These are phyloP conservation scores for Pyricularia grisea DNA, from an alignment of 2,329 filamentous ascomycete genomes.

Conservation along the genomic window DNA sequence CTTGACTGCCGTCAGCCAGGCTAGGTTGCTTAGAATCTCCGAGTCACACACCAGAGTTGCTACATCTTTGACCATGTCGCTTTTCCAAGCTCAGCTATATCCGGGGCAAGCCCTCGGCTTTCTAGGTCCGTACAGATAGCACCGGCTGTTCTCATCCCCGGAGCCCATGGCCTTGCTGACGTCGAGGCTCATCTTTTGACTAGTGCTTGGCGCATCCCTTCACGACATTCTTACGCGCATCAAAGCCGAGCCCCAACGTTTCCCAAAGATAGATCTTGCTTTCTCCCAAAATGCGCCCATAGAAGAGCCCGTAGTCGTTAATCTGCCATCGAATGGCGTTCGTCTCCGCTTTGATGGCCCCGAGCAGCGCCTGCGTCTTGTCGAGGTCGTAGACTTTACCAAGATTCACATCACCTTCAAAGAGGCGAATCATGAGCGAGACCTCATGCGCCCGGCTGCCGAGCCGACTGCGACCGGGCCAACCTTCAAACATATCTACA, in stretches of 20 bases:
- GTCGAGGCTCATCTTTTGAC: conserved; percentile 3
- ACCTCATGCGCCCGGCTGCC: conserved; percentile 58
- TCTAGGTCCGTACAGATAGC: conserved; percentile 26
- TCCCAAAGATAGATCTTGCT: conserved; percentile 72
- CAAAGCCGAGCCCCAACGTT: conserved; percentile 76
- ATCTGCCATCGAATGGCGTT: conserved; percentile 75
- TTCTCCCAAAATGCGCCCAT: conserved; percentile 73
- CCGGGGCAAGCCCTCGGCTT: conserved; percentile 60
- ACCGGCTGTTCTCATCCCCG: background rate
- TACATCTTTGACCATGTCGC: conserved; percentile 18
- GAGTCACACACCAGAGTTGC: background rate
- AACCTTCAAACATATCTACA: conserved; percentile 82
- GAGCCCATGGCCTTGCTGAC: conserved; percentile 8
- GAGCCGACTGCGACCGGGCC: conserved; percentile 43
- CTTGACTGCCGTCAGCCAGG: background rate
- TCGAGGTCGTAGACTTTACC: conserved; percentile 85
- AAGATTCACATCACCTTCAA: conserved; percentile 80
- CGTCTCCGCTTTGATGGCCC: conserved; percentile 88
- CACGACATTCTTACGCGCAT: conserved; percentile 82
- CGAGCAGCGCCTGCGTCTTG: conserved; percentile 81
- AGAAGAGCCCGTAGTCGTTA: conserved; percentile 62
- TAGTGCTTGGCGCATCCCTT: conserved; percentile 82
- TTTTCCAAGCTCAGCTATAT: conserved; percentile 52
- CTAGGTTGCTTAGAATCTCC: background rate
- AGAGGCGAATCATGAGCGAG: conserved; percentile 51